Evolutionary conservation across 2,329 filamentous ascomycete genomes (phyloP).

Genomic region (Raffaelea albimanens): DNA sequence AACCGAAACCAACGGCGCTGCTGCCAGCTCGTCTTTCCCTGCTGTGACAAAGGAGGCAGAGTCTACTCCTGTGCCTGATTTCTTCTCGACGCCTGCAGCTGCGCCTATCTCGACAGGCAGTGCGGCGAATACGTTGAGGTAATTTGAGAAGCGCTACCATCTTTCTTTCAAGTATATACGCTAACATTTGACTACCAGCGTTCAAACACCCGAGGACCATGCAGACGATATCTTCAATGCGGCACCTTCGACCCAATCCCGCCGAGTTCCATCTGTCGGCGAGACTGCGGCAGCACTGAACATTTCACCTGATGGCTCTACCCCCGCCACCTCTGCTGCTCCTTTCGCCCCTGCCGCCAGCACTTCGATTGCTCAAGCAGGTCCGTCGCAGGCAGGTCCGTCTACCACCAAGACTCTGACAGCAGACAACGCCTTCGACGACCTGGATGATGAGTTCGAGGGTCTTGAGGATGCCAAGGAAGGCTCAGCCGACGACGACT

Average conservation of each 20-base stretch:
- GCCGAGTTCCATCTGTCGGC: background rate
- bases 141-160: background rate
- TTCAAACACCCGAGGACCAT: background rate
- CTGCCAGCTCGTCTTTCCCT: slow-evolving; percentile 11
- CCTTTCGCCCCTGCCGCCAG: background rate
- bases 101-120: background rate
- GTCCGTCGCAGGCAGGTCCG: slow-evolving; percentile 26
- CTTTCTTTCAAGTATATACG: too few relatives aligned
- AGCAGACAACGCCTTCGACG: slow-evolving; percentile 38
- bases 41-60: slow-evolving; percentile 18
- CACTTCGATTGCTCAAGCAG: slow-evolving; percentile 16
- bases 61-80: slow-evolving; percentile 7
- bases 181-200: too few relatives aligned
- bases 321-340: slow-evolving; percentile 9
- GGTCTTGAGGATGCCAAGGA: slow-evolving; percentile 79
- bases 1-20: too few relatives aligned
- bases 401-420: slow-evolving; percentile 15
- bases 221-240: slow-evolving; percentile 1
- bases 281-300: background rate
- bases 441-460: slow-evolving; percentile 72
- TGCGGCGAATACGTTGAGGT: background rate
- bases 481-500: slow-evolving; percentile 69
- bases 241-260: background rate
- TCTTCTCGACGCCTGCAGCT: background rate
- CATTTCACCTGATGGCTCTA: background rate